Evolutionary conservation across 495 filamentous ascomycete genomes (phyloP).

Genomic region (Tuber melanosporum): DNA sequence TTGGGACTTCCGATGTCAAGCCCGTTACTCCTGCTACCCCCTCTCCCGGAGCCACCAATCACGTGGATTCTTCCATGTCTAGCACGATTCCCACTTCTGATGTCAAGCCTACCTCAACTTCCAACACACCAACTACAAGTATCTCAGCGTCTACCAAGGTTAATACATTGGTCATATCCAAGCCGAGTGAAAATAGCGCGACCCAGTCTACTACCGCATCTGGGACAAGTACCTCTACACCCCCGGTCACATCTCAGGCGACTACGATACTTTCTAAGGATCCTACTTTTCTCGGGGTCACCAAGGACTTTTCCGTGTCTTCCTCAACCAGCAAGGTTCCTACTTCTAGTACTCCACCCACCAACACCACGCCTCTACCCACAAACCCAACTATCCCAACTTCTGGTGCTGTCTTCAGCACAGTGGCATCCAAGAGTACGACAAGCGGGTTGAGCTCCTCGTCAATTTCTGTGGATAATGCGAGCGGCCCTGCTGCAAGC

Average conservation of each 20-base stretch:
- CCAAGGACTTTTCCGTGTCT: neutral
- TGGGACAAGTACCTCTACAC: neutral
- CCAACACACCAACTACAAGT: neutral
- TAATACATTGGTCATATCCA: neutral
- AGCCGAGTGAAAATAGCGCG: neutral
- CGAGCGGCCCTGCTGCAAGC: neutral
- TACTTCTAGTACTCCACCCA: neutral
- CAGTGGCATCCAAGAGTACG: neutral
- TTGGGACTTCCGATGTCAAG: neutral
- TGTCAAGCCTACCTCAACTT: neutral
- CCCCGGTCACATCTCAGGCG: neutral
- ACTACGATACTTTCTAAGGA: neutral
- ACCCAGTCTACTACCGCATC: neutral
- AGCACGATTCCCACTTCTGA: neutral
- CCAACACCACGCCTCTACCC: neutral
- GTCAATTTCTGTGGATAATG: neutral
- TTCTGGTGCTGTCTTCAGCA: neutral
- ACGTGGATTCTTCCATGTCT: neutral
- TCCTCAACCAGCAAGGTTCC: neutral
- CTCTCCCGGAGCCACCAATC: neutral
- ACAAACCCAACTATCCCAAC: neutral
- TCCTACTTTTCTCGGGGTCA: neutral
- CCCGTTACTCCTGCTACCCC: neutral
- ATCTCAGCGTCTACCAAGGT: neutral
- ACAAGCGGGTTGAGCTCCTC: neutral